phyloP scores from a whole-genome alignment of 208 protist genomes.

The Vickermania spadyakhi region DNA sequence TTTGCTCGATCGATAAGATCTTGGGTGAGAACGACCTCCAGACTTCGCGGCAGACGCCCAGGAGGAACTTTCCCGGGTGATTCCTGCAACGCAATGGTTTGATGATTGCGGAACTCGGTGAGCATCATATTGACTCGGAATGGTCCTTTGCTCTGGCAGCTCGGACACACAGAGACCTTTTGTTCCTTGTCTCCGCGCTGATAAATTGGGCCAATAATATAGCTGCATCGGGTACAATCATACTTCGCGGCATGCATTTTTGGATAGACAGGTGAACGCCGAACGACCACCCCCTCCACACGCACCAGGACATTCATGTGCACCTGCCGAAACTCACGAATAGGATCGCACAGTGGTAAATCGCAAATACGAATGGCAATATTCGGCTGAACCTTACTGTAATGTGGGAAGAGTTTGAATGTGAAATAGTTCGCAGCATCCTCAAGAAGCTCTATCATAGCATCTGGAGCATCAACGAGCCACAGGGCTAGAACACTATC shows the following conservation, averaged over 20 bases:
- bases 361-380: slow-evolving; percentile 97
- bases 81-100: slow-evolving; percentile 98
- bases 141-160: slow-evolving; percentile 91
- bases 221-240: slow-evolving; percentile 93
- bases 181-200: slow-evolving; percentile 85
- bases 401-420: slow-evolving; percentile 90
- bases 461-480: slow-evolving; percentile 93
- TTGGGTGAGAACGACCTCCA: slow-evolving; percentile 96
- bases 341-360: slow-evolving; percentile 93
- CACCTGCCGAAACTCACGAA: slow-evolving; percentile 96
- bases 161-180: slow-evolving; percentile 80
- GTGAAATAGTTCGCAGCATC: slow-evolving; percentile 92
- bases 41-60: slow-evolving; percentile 96
- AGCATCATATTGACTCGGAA: slow-evolving; percentile 95
- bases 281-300: slow-evolving; percentile 97
- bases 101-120: slow-evolving; percentile 99
- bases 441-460: slow-evolving; percentile 97
- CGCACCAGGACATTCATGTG: slow-evolving; percentile 97
- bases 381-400: slow-evolving; percentile 84
- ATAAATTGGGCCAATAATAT: slow-evolving; percentile 89
- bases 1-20: slow-evolving; percentile 98
- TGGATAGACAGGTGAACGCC: slow-evolving; percentile 96
- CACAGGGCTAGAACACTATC: slow-evolving; percentile 92
- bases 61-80: slow-evolving; percentile 97
- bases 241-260: slow-evolving; percentile 97